These are phyloP conservation scores for Phyllosticta citriasiana DNA, from an alignment of 2,329 filamentous ascomycete genomes.

Conservation along the genomic window DNA sequence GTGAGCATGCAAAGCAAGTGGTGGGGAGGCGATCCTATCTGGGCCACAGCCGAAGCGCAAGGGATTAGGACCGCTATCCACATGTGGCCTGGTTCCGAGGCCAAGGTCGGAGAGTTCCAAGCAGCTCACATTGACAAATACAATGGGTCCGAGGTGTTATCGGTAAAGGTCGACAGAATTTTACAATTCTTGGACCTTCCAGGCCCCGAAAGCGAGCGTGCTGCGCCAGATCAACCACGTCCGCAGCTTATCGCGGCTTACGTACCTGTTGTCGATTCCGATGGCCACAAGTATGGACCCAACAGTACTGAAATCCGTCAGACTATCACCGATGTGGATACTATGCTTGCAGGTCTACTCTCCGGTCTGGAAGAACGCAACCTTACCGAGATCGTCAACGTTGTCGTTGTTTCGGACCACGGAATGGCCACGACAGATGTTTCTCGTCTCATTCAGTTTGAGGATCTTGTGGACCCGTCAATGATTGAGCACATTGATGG, in stretches of 20 bases:
- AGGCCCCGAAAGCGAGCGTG: slow-evolving; percentile 51
- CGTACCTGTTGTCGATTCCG: slow-evolving; percentile 80
- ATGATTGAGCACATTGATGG: slow-evolving; percentile 80
- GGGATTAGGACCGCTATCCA: slow-evolving; percentile 74
- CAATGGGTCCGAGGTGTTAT: slow-evolving; percentile 65
- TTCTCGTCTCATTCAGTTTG: slow-evolving; percentile 72
- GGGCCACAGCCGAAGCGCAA: slow-evolving; percentile 82
- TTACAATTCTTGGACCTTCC: slow-evolving; percentile 78
- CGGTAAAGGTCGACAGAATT: slow-evolving; percentile 68
- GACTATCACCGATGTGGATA: slow-evolving; percentile 72
- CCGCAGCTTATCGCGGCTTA: slow-evolving; percentile 92
- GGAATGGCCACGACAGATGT: slow-evolving; percentile 93
- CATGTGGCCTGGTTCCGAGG: slow-evolving; percentile 98
- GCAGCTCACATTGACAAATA: slow-evolving; percentile 77
- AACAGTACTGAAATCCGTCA: slow-evolving; percentile 84
- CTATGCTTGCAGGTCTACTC: slow-evolving; percentile 70
- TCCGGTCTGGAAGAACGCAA: slow-evolving; percentile 69
- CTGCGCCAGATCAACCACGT: slow-evolving; percentile 43
- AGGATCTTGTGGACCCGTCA: slow-evolving; percentile 70
- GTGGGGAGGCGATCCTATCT: slow-evolving; percentile 92
- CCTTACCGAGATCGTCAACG: slow-evolving; percentile 79
- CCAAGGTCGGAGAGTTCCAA: slow-evolving; percentile 63
- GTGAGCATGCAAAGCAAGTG: slow-evolving; percentile 76
- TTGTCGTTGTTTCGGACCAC: slow-evolving; percentile 94
- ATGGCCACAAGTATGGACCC: slow-evolving; percentile 81